Conservation (phyloP, 2,329 filamentous ascomycete species). For the Fusarium sp. region DNA sequence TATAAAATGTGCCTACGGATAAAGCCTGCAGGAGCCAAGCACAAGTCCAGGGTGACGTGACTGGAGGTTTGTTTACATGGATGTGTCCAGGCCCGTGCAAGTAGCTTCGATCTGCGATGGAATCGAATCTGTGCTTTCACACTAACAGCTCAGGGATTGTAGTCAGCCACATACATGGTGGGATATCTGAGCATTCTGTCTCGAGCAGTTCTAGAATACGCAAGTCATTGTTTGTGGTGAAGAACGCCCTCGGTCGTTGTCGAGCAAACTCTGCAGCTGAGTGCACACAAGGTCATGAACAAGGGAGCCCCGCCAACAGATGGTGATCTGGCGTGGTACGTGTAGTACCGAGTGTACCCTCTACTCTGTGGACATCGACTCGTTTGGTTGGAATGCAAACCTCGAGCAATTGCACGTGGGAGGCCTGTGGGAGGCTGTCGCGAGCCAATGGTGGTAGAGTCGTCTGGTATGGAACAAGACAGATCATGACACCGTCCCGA, state of each 20-base stretch:
- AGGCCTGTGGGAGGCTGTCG: constrained; percentile 17
- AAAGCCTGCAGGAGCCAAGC: background rate
- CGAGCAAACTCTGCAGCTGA: constrained; percentile 7
- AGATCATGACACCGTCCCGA: constrained; percentile 1
- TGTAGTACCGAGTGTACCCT: background rate
- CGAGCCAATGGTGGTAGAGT: constrained; percentile 10
- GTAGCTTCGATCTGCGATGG: background rate
- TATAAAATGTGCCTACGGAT: background rate
- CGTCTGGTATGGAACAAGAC: constrained; percentile 20
- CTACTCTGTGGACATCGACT: background rate
- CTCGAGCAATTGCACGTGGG: background rate
- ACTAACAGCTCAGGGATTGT: background rate
- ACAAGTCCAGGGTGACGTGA: background rate
- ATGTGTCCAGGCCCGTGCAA: background rate
- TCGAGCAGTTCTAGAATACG: background rate
- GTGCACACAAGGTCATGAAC: constrained; percentile 19
- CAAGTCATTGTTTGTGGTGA: constrained; percentile 10
- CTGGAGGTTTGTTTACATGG: background rate
- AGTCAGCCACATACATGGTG: background rate
- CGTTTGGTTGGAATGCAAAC: constrained; percentile 25
- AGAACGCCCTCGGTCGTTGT: constrained; percentile 13
- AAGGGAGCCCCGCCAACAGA: constrained; percentile 29
- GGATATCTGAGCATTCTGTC: too few species aligned
- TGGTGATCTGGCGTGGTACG: background rate
- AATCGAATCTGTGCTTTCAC: background rate